Conservation (phyloP, 306 rosid genomes). For the Rosa lucieae region DNA sequence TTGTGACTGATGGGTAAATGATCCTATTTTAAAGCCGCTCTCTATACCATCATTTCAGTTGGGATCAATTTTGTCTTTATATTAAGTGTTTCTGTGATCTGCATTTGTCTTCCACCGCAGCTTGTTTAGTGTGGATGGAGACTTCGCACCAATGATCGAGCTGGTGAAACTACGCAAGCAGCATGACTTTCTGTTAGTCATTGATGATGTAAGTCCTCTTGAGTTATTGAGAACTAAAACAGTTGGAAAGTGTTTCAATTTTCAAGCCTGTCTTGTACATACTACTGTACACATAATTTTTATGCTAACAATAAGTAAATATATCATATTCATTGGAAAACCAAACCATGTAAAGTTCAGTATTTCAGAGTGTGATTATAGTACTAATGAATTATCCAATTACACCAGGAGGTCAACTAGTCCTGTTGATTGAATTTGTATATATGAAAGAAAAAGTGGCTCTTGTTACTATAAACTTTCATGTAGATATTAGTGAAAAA, state of each 20-base stretch:
- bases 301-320: background rate
- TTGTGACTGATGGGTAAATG: constrained; percentile 86
- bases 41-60: background rate
- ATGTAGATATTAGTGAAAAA: constrained; percentile 7
- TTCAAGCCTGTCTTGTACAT: background rate
- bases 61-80: constrained; percentile 9
- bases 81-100: background rate
- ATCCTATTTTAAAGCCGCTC: constrained; percentile 15
- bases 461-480: background rate
- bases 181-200: constrained; percentile 73
- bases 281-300: background rate
- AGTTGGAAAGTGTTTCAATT: background rate
- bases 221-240: background rate
- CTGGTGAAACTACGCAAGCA: constrained; percentile 75
- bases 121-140: constrained; percentile 99
- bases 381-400: background rate
- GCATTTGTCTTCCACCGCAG: constrained; percentile 36
- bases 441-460: constrained; percentile 4
- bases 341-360: background rate
- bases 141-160: constrained; percentile 80
- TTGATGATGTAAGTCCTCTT: constrained; percentile 79
- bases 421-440: background rate
- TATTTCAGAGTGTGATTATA: background rate
- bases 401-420: background rate
- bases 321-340: background rate